Conservation (phyloP, 2,329 filamentous ascomycete genomes). For the Gnomoniopsis smithogilvyi region DNA sequence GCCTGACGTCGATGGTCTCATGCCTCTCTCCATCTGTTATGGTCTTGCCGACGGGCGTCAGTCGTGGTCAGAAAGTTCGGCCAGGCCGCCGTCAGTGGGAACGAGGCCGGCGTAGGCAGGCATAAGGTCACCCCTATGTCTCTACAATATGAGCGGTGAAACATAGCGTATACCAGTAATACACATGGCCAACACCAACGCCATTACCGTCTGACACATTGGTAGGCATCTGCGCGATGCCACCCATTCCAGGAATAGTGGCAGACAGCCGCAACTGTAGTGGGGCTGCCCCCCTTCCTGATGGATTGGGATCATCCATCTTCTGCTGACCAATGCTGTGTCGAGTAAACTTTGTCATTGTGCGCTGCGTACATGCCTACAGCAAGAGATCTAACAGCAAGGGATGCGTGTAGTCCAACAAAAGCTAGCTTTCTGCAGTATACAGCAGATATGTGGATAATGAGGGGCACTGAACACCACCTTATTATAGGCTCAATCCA, state of each 20-base stretch:
- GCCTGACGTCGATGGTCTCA: slow-evolving; percentile 1
- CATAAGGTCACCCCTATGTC: slow-evolving; percentile 1
- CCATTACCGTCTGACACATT: background rate
- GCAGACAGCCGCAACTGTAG: no score
- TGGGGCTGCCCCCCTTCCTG: background rate
- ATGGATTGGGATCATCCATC: background rate
- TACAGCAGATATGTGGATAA: background rate
- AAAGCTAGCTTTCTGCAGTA: background rate
- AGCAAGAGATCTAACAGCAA: no score
- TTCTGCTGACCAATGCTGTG: no score
- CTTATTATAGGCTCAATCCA: background rate
- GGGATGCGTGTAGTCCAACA: background rate
- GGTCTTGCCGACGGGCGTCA: background rate
- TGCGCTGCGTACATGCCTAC: background rate
- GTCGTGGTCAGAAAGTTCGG: background rate
- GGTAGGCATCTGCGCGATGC: background rate
- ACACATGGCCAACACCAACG: slow-evolving; percentile 2
- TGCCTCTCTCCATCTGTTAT: background rate
- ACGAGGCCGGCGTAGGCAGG: background rate
- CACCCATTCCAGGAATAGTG: background rate
- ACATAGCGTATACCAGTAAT: slow-evolving; percentile 9
- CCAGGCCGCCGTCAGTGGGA: background rate
- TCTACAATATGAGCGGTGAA: slow-evolving; percentile 9
- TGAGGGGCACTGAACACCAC: slow-evolving; percentile 4
- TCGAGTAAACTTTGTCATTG: background rate